Percentiles rank a stretch among this genome's conserved stretches.
Conservation (phyloP, 257 asterid genomes). For the Salvia hispanica region DNA sequence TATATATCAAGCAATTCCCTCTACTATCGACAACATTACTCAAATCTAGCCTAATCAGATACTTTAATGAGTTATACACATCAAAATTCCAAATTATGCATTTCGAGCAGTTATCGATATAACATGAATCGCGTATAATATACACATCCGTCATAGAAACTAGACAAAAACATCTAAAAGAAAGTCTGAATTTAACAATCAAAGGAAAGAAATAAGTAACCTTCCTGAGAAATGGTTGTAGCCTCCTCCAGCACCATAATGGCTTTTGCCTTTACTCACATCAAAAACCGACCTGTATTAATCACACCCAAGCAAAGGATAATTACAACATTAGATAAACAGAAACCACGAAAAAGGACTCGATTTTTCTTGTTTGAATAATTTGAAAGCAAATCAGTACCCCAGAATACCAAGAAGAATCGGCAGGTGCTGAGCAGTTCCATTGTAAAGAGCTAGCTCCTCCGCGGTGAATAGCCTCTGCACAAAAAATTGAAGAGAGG, state of each 20-base stretch:
- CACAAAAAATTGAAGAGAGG: not conserved
- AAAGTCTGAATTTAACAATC: not conserved
- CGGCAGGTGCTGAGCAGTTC: slow-evolving; percentile 67
- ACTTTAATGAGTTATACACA: not conserved
- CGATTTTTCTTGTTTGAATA: not conserved
- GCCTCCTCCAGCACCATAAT: slow-evolving; percentile 85
- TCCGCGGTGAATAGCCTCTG: slow-evolving; percentile 64
- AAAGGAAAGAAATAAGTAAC: slow-evolving; percentile 32
- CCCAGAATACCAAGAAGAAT: slow-evolving; percentile 80
- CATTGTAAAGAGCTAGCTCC: slow-evolving; percentile 70
- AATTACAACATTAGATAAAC: not conserved
- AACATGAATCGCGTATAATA: not conserved
- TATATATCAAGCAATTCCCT: not conserved
- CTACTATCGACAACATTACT: slow-evolving; percentile 2
- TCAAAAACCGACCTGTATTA: slow-evolving; percentile 81
- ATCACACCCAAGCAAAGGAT: not conserved
- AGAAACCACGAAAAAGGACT: not conserved
- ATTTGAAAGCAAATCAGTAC: slow-evolving; percentile 33
- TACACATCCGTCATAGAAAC: not conserved
- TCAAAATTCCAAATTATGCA: not conserved
- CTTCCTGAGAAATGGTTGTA: slow-evolving; percentile 86
- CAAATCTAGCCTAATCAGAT: not conserved
- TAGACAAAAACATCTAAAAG: not conserved
- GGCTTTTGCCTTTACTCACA: slow-evolving; percentile 84
- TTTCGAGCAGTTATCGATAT: not conserved